Evolutionary conservation across 2,329 filamentous ascomycete genomes (phyloP), one percentile per base, ranked within the genome.

Genomic region (Lachnellula arida): DNA sequence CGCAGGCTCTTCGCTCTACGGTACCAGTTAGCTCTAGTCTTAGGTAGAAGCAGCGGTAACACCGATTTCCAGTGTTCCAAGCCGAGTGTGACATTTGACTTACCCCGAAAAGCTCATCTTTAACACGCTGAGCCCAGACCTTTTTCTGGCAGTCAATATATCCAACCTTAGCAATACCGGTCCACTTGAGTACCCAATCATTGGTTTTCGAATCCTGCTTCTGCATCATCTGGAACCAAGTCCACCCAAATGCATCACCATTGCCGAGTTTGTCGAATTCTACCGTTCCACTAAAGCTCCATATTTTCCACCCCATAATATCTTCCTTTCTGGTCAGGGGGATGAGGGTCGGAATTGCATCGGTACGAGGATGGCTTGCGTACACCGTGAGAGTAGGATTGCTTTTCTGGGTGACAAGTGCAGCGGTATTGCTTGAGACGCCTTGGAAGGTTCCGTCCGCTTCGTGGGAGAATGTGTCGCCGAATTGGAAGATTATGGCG

Each of bases 401-500:
- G 39, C 39, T 42, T 2, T 35, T 17, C 52, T 47, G 19, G 44
- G 3, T 32, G 3, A 4, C 40, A 4, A 53, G 15, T 8, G 59
- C 37, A 5, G 56, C 42, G 8, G 54, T 63, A 35, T 60, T 62
- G 28, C 51, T 42, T 5, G 53, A 49, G 5, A 51, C 35, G 7
- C 60, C 58, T 15, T 58, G 11, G 23, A 57, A 60, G 3, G 46
- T 39, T 22, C 61, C 61, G 28, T 35, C 23, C 5, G 25, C 28
- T 32, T 60, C 35, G 34, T 63, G 58, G 22, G 32, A 54, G 42
- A 65, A 65, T 3, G 61, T 65, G 32, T 65, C 62, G 17, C 60
- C 62, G 25, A 63, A 63, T 58, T 65, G 63, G 8, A 56, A 54
- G n/a, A 63, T 25, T 12, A 60, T 35, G 11, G 44, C 58, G 43